phyloP scores from a whole-genome alignment of 2,329 filamentous ascomycete genomes.

The Aspergillus eucalypticola region DNA sequence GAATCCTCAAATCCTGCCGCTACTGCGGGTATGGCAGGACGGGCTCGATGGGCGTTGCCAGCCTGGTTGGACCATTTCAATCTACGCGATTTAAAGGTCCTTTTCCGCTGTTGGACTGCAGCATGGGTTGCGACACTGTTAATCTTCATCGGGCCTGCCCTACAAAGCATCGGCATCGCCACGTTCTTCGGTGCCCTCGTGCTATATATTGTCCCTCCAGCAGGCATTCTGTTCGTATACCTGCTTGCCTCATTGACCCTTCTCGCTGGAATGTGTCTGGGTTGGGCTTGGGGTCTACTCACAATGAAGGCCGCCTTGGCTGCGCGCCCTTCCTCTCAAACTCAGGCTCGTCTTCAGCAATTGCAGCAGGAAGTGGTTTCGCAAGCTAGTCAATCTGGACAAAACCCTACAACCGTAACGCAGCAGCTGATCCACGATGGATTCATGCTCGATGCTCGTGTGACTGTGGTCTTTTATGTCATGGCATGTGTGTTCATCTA shows the following conservation, averaged over 20 bases:
- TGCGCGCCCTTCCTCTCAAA: constrained; percentile 43
- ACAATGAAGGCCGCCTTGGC: constrained; percentile 52
- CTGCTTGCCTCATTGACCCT: constrained; percentile 47
- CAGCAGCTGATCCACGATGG: constrained; percentile 46
- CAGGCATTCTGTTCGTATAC: constrained; percentile 50
- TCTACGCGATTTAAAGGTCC: constrained; percentile 47
- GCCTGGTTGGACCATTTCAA: constrained; percentile 49
- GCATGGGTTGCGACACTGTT: constrained; percentile 50
- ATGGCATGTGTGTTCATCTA: constrained; percentile 51
- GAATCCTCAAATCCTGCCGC: background rate
- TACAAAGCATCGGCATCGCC: constrained; percentile 45
- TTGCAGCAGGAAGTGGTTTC: constrained; percentile 36
- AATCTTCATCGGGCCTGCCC: constrained; percentile 49
- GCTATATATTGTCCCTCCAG: constrained; percentile 50
- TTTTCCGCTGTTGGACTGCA: constrained; percentile 51
- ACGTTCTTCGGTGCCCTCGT: constrained; percentile 49
- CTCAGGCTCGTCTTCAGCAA: constrained; percentile 34
- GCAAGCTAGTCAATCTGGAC: constrained; percentile 38
- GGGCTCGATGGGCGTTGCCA: constrained; percentile 17
- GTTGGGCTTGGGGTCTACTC: constrained; percentile 54
- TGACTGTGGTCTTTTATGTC: constrained; percentile 39
- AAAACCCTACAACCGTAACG: constrained; percentile 28
- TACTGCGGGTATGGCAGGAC: background rate
- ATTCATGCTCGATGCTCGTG: constrained; percentile 51
- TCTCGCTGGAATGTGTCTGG: constrained; percentile 49